phyloP scores from a whole-genome alignment of 2,329 filamentous ascomycete species.

The Akanthomyces lecanii region DNA sequence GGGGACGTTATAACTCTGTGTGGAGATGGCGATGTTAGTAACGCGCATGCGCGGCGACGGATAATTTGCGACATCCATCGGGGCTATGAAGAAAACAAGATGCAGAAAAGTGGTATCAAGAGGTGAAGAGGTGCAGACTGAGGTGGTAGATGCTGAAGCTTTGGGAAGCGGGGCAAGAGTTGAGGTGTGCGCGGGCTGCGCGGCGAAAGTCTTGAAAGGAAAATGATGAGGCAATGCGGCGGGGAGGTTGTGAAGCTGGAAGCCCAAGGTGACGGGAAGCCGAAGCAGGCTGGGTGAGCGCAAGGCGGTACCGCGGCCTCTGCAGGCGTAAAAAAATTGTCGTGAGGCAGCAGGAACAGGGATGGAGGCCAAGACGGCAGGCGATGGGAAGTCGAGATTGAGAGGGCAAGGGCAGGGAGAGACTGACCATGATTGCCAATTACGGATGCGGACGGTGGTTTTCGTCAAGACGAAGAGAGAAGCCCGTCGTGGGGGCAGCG shows the following conservation, averaged over 20 bases:
- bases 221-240: slow-evolving; percentile 2
- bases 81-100: background rate
- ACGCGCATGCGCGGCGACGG: slow-evolving; percentile 1
- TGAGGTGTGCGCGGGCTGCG: background rate
- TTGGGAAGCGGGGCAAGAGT: slow-evolving; percentile 7
- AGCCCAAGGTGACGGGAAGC: background rate
- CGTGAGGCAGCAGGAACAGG: slow-evolving; percentile 10
- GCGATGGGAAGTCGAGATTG: background rate
- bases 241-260: background rate
- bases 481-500: slow-evolving; percentile 9
- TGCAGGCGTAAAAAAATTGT: slow-evolving; percentile 8
- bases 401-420: background rate
- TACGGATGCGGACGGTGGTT: slow-evolving; percentile 1
- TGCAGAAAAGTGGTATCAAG: slow-evolving; percentile 10
- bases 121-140: background rate
- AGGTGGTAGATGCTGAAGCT: slow-evolving; percentile 12
- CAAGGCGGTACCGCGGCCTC: slow-evolving; percentile 18
- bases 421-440: slow-evolving; percentile 16
- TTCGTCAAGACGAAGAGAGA: slow-evolving; percentile 15
- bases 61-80: background rate
- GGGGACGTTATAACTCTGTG: slow-evolving; percentile 50
- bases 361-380: background rate
- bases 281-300: background rate
- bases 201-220: background rate
- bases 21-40: slow-evolving; percentile 22